These are phyloP conservation scores for Durotheca rogersii DNA, from an alignment of 495 filamentous ascomycete genomes.

Conservation along the genomic window DNA sequence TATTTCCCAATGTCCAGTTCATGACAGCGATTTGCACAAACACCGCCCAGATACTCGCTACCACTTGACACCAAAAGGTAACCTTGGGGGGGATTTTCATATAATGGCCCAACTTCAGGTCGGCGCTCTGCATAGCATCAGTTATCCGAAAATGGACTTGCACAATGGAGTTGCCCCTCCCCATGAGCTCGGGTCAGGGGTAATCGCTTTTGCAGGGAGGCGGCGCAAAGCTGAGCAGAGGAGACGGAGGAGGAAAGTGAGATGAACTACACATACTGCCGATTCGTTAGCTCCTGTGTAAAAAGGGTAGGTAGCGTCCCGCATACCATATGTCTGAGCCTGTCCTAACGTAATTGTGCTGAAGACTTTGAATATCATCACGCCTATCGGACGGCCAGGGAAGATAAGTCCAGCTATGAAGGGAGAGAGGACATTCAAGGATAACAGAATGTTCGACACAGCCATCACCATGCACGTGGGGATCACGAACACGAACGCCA, in stretches of 20 bases:
- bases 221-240: slow-evolving; percentile 12
- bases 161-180: too few species aligned
- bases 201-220: neutral
- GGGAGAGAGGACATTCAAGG: slow-evolving; percentile 61
- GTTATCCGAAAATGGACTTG: too few species aligned
- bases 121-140: slow-evolving; percentile 34
- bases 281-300: slow-evolving; percentile 1
- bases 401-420: slow-evolving; percentile 67
- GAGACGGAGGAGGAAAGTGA: neutral
- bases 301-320: neutral
- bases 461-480: slow-evolving; percentile 57
- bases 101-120: slow-evolving; percentile 63
- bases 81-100: slow-evolving; percentile 65
- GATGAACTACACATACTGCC: slow-evolving; percentile 24
- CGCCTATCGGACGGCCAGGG: slow-evolving; percentile 59
- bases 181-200: too few species aligned
- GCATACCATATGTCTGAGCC: slow-evolving; percentile 48
- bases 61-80: slow-evolving; percentile 59
- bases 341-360: slow-evolving; percentile 61
- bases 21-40: slow-evolving; percentile 61
- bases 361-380: slow-evolving; percentile 67
- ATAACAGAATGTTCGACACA: slow-evolving; percentile 55
- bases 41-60: slow-evolving; percentile 56
- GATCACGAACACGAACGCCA: slow-evolving; percentile 52
- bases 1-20: slow-evolving; percentile 61